These are phyloP conservation scores for Prunus mira DNA, from an alignment of 306 rosid species.

Conservation along the genomic window DNA sequence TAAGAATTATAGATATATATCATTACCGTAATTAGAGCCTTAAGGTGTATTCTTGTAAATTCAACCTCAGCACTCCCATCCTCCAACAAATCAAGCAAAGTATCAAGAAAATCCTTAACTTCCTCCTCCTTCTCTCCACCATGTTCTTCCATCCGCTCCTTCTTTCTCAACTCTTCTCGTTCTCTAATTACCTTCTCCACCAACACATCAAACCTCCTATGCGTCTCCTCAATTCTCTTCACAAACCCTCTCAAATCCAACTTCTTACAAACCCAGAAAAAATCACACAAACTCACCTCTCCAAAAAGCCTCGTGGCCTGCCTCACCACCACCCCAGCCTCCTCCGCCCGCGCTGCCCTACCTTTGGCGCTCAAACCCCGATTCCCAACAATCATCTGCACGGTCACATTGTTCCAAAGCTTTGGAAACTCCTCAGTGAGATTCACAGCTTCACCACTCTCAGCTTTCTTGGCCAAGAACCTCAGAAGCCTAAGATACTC, in stretches of 20 bases:
- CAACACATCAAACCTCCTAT: conserved; percentile 24
- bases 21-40: conserved; percentile 39
- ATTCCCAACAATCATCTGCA: conserved; percentile 38
- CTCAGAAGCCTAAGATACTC: conserved; percentile 13
- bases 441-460: conserved; percentile 25
- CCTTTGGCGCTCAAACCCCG: not conserved
- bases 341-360: not conserved
- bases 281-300: conserved; percentile 28
- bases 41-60: conserved; percentile 36
- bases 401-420: conserved; percentile 36
- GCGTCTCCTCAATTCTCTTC: conserved; percentile 24
- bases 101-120: conserved; percentile 42
- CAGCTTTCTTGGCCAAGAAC: conserved; percentile 20
- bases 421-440: conserved; percentile 26
- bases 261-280: conserved; percentile 26
- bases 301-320: conserved; percentile 35
- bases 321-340: conserved; percentile 27
- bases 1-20: too few species aligned
- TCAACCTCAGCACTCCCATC: conserved; percentile 11
- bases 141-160: not conserved
- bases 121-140: conserved; percentile 2
- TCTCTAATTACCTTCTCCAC: conserved; percentile 37
- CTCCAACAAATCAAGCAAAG: conserved; percentile 38
- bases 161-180: conserved; percentile 24
- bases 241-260: conserved; percentile 30